Evolutionary conservation across 1,139 yeast species (phyloP), one percentile per base, ranked within the genome.

Genomic region (Debaryomyces sp.): DNA sequence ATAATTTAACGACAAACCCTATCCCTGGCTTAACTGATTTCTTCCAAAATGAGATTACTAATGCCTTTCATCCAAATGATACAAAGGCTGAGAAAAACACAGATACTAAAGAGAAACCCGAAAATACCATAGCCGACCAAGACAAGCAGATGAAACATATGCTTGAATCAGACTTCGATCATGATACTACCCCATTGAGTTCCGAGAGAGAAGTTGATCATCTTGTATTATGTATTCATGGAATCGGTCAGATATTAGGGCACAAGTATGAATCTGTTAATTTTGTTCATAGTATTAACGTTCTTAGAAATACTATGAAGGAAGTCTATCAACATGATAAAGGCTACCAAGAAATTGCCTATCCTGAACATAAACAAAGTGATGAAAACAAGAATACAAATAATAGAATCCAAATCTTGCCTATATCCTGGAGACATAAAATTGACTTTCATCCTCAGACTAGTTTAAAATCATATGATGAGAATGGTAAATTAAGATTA

Each of bases 231-330:
- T 94, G 96, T 55, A 80, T 92, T 41, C 99, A 94, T 66, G 98
- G 99, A 0, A 89, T 94, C 54, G 98, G 98, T 1, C 99, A 94
- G 64, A 83, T 87, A 37, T 73, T 94, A 50, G 95, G 96, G 3
- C 81, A 84, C 47, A 83, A 83, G 57, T 87, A 87, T 56, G 91
- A 91, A 53, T 83, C 89, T 33, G 84, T 91, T 43, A 90, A 90
- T 61, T 94, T 94, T 68, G 85, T 94, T 4, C 96, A 91, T 64
- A 90, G 94, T 24, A 82, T 91, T 47, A 89, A 88, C 59, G 77
- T 81, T 26, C 66, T 91, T 53, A 73, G 97, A 47, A 78, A 80
- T 46, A 81, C 85, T 43, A 75, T 89, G 75, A 84, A 82, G 52
- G 67, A 70, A 6, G 81, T 85, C 1, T 86, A 78, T 60, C 60